Base-by-base conservation (phyloP, 228 moss, liverwort and hornwort genomes). In the Sphagnum fallax region DNA sequence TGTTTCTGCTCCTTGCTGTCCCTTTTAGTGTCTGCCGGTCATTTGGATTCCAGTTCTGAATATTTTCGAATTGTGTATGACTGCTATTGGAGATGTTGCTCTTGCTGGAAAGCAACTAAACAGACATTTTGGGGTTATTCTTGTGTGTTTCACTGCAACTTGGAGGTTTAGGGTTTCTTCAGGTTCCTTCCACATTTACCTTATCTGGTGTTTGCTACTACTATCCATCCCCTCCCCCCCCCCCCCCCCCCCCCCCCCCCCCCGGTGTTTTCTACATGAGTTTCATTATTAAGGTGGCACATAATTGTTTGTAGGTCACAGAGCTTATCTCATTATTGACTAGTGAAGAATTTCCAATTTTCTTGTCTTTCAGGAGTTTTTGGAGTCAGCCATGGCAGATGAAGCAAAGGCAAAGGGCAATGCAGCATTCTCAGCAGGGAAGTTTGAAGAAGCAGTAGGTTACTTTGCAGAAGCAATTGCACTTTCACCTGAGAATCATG, bases 371-470 rank as follows among this genome's bases (percentile, higher is more conserved):
- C 66, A 75, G 70, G 78, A 9, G 32, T 63, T 53, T 18, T 66
- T 49, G 50, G 72, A 73, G 69, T 9, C 68, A 78, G 68, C 68
- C 74, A 98, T 98, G 97, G 93, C 97, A 64, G 97, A 93, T 79
- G 89, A 87, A 70, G 97, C 97, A 18, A 98, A 98, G 69, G 89
- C 91, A 32, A 91, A 87, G 70, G 97, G 97, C 52, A 98, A 98
- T 87, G 80, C 88, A 18, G 97, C 97, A 18, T 98, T 98, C 64
- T 90, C 97, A 13, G 70, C 89, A 7, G 97, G 93, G n/a, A 90
- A 76, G 73, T 98, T 84, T 50, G 91, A 88, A 49, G 91, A 86
- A 8, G 97, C 97, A 9, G 75, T 84, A 7, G 69, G 71, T 67
- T 77, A 88, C 67, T 98, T 98, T 50, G 82, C 93, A 15, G 77